Conservation (phyloP, 495 filamentous ascomycete genomes). For the Pseudevernia furfuracea region DNA sequence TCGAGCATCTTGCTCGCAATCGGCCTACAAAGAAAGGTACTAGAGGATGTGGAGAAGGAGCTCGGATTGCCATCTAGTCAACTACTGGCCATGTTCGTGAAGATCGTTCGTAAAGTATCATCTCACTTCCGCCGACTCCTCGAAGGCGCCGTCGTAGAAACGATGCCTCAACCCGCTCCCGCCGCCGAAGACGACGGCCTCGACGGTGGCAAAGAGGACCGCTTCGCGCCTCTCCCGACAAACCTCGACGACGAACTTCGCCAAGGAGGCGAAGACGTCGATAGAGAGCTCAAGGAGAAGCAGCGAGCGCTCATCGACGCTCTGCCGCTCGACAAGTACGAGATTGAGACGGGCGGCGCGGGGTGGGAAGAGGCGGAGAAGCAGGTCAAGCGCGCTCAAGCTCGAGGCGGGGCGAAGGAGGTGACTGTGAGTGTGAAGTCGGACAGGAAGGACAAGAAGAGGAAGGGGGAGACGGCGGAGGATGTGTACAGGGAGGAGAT, state of each 20-base stretch:
- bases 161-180: conserved; percentile 52
- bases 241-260: conserved; percentile 79
- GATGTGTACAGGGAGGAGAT: conserved; percentile 49
- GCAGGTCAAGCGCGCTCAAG: conserved; percentile 46
- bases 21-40: conserved; percentile 77
- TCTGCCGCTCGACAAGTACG: conserved; percentile 79
- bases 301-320: conserved; percentile 82
- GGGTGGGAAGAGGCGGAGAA: conserved; percentile 82
- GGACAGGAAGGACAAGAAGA: conserved; percentile 41
- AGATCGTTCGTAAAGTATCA: conserved; percentile 81
- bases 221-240: conserved; percentile 61
- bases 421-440: conserved; percentile 78
- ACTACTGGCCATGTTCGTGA: conserved; percentile 92
- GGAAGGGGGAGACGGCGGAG: conserved; percentile 50
- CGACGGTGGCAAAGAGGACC: conserved; percentile 46
- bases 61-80: conserved; percentile 65
- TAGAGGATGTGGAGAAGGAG: conserved; percentile 77
- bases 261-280: conserved; percentile 69
- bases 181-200: conserved; percentile 51
- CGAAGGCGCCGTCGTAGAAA: conserved; percentile 61
- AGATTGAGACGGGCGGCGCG: conserved; percentile 61
- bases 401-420: conserved; percentile 49
- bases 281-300: conserved; percentile 62
- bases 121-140: conserved; percentile 67
- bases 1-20: conserved; percentile 79